Conservation (phyloP, 192 early-diverging fungal genomes). For the Bifiguratus adelaidae region DNA sequence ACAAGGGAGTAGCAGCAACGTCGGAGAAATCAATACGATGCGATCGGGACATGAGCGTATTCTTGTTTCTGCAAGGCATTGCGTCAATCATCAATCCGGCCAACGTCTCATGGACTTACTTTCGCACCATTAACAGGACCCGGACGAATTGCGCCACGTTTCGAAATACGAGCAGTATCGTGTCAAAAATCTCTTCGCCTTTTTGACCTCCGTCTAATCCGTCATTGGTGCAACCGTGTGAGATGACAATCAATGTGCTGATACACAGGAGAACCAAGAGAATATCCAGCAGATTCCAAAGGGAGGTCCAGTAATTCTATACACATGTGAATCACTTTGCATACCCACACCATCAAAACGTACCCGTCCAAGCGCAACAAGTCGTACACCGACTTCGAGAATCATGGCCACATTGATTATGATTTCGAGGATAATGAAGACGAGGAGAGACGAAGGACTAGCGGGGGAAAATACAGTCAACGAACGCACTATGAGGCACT, state of each 20-base stretch:
- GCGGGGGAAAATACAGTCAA: too few species aligned
- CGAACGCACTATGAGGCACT: too few species aligned
- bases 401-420: conserved; percentile 70
- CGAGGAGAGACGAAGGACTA: too few species aligned
- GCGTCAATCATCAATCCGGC: too few species aligned
- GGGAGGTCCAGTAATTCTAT: conserved; percentile 47
- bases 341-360: not conserved
- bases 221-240: conserved; percentile 58
- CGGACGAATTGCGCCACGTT: conserved; percentile 59
- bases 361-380: conserved; percentile 53
- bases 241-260: conserved; percentile 54
- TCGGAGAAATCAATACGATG: not conserved
- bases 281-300: conserved; percentile 67
- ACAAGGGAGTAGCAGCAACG: not conserved
- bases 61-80: not conserved
- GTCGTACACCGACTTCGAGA: conserved; percentile 52
- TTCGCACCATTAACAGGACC: conserved; percentile 54
- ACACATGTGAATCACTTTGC: not conserved
- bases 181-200: conserved; percentile 62
- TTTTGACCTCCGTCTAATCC: conserved; percentile 40
- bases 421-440: conserved; percentile 61
- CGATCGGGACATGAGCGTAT: not conserved
- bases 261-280: conserved; percentile 56
- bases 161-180: conserved; percentile 58
- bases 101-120: too few species aligned